Evolutionary conservation across 768 basidiomycete species (phyloP), one percentile per base, ranked within the genome.

Genomic region (Cystofilobasidium bisporidii): DNA sequence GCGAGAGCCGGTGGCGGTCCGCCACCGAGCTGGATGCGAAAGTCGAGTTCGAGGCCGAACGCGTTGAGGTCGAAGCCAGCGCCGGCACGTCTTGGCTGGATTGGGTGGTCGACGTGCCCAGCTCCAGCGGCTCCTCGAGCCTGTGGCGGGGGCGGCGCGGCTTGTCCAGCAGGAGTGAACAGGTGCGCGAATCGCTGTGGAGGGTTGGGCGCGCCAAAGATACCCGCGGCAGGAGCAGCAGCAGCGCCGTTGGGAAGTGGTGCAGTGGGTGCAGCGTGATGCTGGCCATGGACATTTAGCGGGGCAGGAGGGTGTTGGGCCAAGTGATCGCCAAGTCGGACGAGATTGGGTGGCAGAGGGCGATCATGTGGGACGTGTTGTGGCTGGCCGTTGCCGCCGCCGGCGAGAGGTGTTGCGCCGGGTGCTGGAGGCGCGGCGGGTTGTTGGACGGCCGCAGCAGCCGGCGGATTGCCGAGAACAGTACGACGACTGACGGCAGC

Each of bases 401-500:
- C 30, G n/a, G 30, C 26, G 26, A 28, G 5, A 24, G 61, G 20
- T 1, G 61, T 45, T 30, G 61, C 47, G 61, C 26, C 61, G 8
- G 61, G 32, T 48, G 26, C 40, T 6, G 30, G 43, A 28, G 61
- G 61, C 14, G 41, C 61, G 4, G 43, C 41, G 36, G 36, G 36
- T 36, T 36, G 36, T 12, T 36, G 36, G 36, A 12, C 36, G 36
- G 36, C 43, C 30, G 50, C n/a, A 28, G 50, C 45, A 5, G 45
- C 47, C 20, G 62, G 41, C 1, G 9, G 24, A 20, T 63, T 32
- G 33, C 89, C 88, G 30, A 90, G 78, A 5, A 91, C 89, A 48
- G 85, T 86, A 53, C 87, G 84, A 63, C 89, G 87, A 74, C 89
- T 89, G 65, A 0, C 6, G 17, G 12, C 50, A n/a, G 53, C 1